Evolutionary conservation across 176 grass and related monocot species (phyloP).

Genomic region (Phoenix roebelenii): DNA sequence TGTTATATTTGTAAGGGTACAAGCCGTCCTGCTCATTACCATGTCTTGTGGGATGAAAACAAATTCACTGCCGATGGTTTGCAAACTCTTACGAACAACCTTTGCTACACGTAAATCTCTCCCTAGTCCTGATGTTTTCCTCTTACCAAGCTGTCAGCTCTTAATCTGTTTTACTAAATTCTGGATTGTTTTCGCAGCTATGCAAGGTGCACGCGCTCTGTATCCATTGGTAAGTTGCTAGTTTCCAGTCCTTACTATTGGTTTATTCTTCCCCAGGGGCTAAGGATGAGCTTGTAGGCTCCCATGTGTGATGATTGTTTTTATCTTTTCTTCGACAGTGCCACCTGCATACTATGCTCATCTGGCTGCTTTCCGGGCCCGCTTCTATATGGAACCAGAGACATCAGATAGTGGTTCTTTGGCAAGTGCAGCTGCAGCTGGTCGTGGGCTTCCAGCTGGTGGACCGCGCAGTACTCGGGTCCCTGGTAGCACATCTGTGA

Average conservation of each 20-base stretch:
- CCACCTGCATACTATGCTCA: constrained; percentile 15
- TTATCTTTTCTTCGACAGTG: neutral
- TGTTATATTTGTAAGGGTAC: constrained; percentile 38
- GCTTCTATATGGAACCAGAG: constrained; percentile 22
- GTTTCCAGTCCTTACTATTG: too few relatives aligned
- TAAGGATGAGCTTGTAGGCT: too few relatives aligned
- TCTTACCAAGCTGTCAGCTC: too few relatives aligned
- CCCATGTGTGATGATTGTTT: neutral
- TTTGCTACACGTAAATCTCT: constrained; percentile 73
- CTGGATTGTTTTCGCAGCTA: constrained; percentile 4
- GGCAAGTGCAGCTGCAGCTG: neutral
- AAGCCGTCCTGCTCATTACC: constrained; percentile 88
- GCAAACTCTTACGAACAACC: constrained; percentile 84
- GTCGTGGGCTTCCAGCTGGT: neutral
- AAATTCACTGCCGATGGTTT: constrained; percentile 73
- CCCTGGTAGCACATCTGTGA: neutral
- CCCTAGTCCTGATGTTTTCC: too few relatives aligned
- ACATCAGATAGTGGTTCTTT: constrained; percentile 8
- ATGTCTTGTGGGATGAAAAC: constrained; percentile 94
- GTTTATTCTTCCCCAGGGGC: too few relatives aligned
- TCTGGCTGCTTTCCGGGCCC: constrained; percentile 11
- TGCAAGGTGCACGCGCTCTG: constrained; percentile 11
- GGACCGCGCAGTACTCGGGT: neutral
- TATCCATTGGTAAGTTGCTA: constrained; percentile 5
- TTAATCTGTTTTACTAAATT: too few relatives aligned